A percentile compares a stretch with the other conserved stretches of the same genome.
These are phyloP conservation scores for Hydnum rufescens DNA, from an alignment of 768 basidiomycete species.

Conservation along the genomic window DNA sequence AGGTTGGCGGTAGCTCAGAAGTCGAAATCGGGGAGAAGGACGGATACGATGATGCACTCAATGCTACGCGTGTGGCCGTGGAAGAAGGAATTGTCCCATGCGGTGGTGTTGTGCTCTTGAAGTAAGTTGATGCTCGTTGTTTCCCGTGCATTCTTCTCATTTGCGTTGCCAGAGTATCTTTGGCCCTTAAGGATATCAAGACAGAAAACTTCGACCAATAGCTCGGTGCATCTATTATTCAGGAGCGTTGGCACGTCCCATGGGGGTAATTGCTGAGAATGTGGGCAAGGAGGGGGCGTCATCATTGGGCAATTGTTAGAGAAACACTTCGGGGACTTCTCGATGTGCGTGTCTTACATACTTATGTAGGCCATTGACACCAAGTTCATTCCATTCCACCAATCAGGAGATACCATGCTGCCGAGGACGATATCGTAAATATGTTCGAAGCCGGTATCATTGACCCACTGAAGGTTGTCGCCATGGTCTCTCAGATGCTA, in stretches of 20 bases:
- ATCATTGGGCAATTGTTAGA: conserved; percentile 73
- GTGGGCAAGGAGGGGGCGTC: conserved; percentile 84
- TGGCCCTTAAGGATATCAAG: conserved; percentile 42
- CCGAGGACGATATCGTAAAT: conserved; percentile 80
- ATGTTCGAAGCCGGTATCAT: conserved; percentile 91
- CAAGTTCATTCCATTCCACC: too few relatives aligned
- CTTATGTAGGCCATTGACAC: conserved; percentile 75
- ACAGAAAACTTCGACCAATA: conserved; percentile 94
- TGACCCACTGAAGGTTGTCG: conserved; percentile 89
- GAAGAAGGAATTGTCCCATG: conserved; percentile 98
- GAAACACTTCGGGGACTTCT: conserved; percentile 55
- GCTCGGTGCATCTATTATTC: conserved; percentile 85
- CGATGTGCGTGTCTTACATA: conserved; percentile 31
- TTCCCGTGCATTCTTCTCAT: too few relatives aligned
- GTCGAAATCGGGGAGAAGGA: conserved; percentile 99
- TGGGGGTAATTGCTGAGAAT: conserved; percentile 77
- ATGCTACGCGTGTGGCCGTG: conserved; percentile 95
- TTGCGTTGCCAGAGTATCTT: conserved; percentile 22
- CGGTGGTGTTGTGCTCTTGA: conserved; percentile 83
- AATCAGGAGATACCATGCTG: conserved; percentile 71
- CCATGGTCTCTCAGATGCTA: conserved; percentile 78
- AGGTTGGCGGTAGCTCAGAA: conserved; percentile 82
- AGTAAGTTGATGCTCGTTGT: conserved; percentile 26
- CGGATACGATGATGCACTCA: conserved; percentile 88
- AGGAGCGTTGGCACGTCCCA: conserved; percentile 68